Evolutionary conservation across 257 asterid genomes (phyloP).

Genomic region (Solanum chaucha): DNA sequence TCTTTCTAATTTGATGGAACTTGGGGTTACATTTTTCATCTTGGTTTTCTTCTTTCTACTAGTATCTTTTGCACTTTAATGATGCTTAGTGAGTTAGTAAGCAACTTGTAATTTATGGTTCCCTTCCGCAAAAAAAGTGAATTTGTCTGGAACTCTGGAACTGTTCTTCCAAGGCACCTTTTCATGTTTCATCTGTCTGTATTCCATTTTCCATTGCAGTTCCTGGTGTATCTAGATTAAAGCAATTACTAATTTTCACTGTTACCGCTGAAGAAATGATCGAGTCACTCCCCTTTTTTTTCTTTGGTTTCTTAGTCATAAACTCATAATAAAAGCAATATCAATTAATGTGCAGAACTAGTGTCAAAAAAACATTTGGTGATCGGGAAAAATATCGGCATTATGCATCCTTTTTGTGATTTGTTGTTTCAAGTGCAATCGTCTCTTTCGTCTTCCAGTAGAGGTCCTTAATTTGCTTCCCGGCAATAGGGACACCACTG

Average conservation of each 20-base stretch:
- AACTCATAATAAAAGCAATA: neutral
- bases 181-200: neutral
- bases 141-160: neutral
- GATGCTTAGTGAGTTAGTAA: neutral
- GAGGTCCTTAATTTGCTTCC: neutral
- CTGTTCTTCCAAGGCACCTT: neutral
- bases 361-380: neutral
- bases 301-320: neutral
- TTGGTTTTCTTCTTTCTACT: neutral
- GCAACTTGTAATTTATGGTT: neutral
- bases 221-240: neutral
- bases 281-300: neutral
- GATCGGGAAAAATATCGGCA: neutral
- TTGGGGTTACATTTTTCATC: neutral
- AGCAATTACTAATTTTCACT: neutral
- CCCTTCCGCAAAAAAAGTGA: neutral
- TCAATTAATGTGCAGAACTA: neutral
- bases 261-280: neutral
- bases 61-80: neutral
- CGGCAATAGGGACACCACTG: neutral
- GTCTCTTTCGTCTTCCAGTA: neutral
- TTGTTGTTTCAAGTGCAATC: neutral
- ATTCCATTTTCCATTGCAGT: neutral
- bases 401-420: neutral
- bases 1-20: neutral